phyloP scores from a whole-genome alignment of 306 rosid species.

The Canavalia ensiformis region DNA sequence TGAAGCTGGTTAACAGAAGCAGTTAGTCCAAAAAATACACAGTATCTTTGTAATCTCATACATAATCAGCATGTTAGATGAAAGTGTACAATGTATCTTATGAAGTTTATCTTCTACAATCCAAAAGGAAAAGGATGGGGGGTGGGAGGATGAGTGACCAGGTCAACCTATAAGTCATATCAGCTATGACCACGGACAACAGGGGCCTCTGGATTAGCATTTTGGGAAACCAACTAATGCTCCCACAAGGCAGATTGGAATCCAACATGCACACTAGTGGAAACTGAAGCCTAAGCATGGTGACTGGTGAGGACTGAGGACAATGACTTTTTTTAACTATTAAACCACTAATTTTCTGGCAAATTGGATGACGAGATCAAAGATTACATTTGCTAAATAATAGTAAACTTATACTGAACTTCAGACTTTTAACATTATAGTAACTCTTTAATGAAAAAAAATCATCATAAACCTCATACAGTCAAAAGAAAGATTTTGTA shows the following conservation, averaged over 20 bases:
- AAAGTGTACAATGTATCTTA: constrained; percentile 28
- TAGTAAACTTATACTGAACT: constrained; percentile 20
- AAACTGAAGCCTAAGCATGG: constrained; percentile 40
- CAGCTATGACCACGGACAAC: constrained; percentile 7
- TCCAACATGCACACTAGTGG: constrained; percentile 37
- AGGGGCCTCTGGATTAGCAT: constrained; percentile 27
- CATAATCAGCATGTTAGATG: constrained; percentile 30
- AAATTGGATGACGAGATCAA: constrained; percentile 22
- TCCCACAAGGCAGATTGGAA: constrained; percentile 41
- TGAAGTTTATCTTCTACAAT: not conserved
- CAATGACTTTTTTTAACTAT: constrained; percentile 27
- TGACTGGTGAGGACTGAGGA: constrained; percentile 8
- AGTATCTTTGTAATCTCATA: constrained; percentile 35
- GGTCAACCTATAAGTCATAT: constrained; percentile 25
- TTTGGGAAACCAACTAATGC: constrained; percentile 40
- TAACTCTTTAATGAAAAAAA: constrained; percentile 13
- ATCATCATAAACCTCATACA: not conserved
- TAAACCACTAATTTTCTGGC: constrained; percentile 23
- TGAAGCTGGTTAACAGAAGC: constrained; percentile 76
- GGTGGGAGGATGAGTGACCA: constrained; percentile 15
- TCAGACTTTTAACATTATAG: constrained; percentile 1
- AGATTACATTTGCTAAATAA: constrained; percentile 9
- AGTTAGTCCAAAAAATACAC: constrained; percentile 40
- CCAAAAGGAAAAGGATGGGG: not conserved
- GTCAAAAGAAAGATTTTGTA: constrained; percentile 35